Evolutionary conservation across 2,329 filamentous ascomycete genomes (phyloP).

Genomic region (Phoma herbarum): DNA sequence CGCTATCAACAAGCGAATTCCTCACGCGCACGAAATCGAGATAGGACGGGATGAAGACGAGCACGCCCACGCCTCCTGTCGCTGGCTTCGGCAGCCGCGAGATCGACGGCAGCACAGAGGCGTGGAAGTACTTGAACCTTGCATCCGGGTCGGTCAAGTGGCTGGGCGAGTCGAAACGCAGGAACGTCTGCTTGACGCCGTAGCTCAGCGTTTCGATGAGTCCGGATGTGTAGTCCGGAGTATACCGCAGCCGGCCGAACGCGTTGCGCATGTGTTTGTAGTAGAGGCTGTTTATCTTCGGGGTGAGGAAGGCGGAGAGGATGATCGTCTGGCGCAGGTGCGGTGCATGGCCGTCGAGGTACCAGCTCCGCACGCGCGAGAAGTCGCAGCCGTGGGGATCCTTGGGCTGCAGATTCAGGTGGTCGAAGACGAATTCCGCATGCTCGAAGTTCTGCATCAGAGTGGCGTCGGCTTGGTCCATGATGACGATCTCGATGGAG

Average conservation of each 20-base stretch:
- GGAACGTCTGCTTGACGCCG: constrained; percentile 85
- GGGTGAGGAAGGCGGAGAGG: constrained; percentile 82
- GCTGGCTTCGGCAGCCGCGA: constrained; percentile 72
- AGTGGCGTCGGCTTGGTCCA: constrained; percentile 92
- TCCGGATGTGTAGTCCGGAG: constrained; percentile 70
- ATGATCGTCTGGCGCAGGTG: constrained; percentile 87
- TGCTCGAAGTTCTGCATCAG: constrained; percentile 99
- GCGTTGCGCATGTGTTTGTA: constrained; percentile 81
- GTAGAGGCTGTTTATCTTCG: constrained; percentile 84
- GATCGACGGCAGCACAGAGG: constrained; percentile 79
- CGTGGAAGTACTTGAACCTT: constrained; percentile 90
- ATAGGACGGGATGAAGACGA: constrained; percentile 92
- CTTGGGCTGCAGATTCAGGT: constrained; percentile 89
- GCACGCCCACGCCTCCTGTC: constrained; percentile 66
- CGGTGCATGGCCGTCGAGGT: constrained; percentile 84
- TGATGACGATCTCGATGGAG: constrained; percentile 87
- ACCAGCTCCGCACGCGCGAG: constrained; percentile 87
- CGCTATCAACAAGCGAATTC: constrained; percentile 85
- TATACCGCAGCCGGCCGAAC: constrained; percentile 79
- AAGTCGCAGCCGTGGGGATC: constrained; percentile 94
- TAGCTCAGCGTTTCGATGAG: constrained; percentile 74
- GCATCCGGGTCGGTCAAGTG: constrained; percentile 82
- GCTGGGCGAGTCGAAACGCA: constrained; percentile 77
- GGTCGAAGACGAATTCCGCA: constrained; percentile 87
- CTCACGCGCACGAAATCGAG: constrained; percentile 93